Percentiles rank a stretch among this genome's conserved stretches.
Conservation (phyloP, 768 basidiomycete species). For the Suillus luteus region DNA sequence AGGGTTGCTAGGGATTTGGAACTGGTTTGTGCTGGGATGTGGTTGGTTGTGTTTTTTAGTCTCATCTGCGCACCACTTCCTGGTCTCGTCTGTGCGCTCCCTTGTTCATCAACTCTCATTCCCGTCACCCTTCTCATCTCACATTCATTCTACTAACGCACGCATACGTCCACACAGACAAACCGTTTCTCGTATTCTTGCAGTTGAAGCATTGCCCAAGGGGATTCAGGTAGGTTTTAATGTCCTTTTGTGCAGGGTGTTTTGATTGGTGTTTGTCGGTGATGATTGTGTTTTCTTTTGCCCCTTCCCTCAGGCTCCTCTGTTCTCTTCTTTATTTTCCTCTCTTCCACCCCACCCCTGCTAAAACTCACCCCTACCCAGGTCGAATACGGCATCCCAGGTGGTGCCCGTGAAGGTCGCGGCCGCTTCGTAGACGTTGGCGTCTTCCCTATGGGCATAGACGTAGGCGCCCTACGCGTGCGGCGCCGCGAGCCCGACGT, state of each 20-base stretch:
- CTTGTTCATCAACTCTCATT: too few relatives aligned
- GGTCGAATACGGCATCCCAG: slow-evolving; percentile 6
- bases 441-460: slow-evolving; percentile 91
- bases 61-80: not conserved
- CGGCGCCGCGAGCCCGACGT: slow-evolving; percentile 80
- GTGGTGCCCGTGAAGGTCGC: slow-evolving; percentile 19
- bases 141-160: not conserved
- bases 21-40: not conserved
- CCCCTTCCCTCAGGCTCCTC: not conserved
- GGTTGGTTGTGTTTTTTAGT: not conserved
- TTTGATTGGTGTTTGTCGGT: not conserved
- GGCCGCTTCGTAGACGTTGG: slow-evolving; percentile 81
- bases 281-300: not conserved
- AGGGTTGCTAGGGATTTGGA: not conserved
- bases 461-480: slow-evolving; percentile 65
- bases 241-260: not conserved
- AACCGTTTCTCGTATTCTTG: slow-evolving; percentile 78
- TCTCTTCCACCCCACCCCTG: not conserved
- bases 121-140: not conserved
- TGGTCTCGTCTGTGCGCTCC: not conserved
- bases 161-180: slow-evolving; percentile 42
- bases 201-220: slow-evolving; percentile 80
- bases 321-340: not conserved
- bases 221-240: slow-evolving; percentile 60
- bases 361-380: not conserved